Conservation (phyloP, 1,139 yeast species). For the Hansenula lynferdii region DNA sequence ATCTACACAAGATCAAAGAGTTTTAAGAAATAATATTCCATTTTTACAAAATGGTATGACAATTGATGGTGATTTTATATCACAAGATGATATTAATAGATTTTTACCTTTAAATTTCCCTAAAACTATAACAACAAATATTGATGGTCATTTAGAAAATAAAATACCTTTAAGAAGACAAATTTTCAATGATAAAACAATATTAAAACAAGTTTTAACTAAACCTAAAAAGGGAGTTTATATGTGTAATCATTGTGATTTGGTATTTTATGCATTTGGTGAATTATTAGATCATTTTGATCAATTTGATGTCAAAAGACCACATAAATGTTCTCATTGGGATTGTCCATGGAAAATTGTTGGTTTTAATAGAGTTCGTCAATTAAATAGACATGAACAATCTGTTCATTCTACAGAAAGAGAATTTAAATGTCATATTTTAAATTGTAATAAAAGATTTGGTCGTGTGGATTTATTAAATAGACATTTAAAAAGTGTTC, state of each 20-base stretch:
- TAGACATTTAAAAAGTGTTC: slow-evolving; percentile 50
- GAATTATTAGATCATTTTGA: slow-evolving; percentile 36
- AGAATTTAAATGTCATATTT: slow-evolving; percentile 53
- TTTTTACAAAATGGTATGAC: no score
- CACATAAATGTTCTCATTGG: slow-evolving; percentile 36
- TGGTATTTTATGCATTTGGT: slow-evolving; percentile 29
- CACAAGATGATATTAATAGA: background rate
- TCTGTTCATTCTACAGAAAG: slow-evolving; percentile 27
- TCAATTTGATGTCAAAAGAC: slow-evolving; percentile 28
- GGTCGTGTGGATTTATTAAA: slow-evolving; percentile 58
- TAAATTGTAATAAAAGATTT: slow-evolving; percentile 64
- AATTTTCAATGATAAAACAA: slow-evolving; percentile 15
- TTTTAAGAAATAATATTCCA: no score
- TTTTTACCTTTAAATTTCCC: slow-evolving; percentile 2
- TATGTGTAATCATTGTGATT: slow-evolving; percentile 38
- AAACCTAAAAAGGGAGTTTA: slow-evolving; percentile 35
- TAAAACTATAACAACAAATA: slow-evolving; percentile 1
- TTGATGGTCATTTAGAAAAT: no score
- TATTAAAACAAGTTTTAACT: slow-evolving; percentile 16
- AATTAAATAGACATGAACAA: slow-evolving; percentile 22
- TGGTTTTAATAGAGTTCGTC: slow-evolving; percentile 41
- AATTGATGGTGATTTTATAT: no score
- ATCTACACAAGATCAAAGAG: no score
- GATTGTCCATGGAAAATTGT: slow-evolving; percentile 49
- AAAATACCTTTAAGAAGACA: slow-evolving; percentile 20